Conservation (phyloP, 306 rosid species). For the Glycine soja region DNA sequence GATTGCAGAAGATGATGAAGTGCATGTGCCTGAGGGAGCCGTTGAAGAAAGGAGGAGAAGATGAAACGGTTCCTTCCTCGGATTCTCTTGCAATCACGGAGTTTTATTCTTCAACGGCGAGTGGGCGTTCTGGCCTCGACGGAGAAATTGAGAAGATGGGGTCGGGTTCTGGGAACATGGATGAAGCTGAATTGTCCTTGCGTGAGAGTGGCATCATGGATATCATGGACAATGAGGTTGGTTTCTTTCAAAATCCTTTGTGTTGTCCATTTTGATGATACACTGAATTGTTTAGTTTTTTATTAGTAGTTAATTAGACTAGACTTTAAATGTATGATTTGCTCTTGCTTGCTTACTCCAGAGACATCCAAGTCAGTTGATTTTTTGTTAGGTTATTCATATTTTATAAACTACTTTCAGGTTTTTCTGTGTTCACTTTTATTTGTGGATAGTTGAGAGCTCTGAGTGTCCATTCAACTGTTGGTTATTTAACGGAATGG, state of each 20-base stretch:
- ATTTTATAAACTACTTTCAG: constrained; percentile 20
- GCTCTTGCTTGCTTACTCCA: constrained; percentile 12
- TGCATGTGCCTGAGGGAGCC: constrained; percentile 74
- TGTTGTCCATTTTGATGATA: not conserved
- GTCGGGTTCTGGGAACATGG: constrained; percentile 66
- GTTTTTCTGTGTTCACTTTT: constrained; percentile 23
- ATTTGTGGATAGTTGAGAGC: constrained; percentile 24
- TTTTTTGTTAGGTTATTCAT: not conserved
- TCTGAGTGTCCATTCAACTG: not conserved
- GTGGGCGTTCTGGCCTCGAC: constrained; percentile 51
- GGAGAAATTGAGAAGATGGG: constrained; percentile 55
- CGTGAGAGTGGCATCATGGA: constrained; percentile 84
- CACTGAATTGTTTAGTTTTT: not conserved
- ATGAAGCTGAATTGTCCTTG: constrained; percentile 83
- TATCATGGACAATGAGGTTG: constrained; percentile 85
- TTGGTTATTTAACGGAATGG: not conserved
- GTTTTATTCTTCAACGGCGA: constrained; percentile 50
- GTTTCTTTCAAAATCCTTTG: constrained; percentile 26
- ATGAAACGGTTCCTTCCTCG: constrained; percentile 56
- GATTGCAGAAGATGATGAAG: constrained; percentile 67
- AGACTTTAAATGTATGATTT: not conserved
- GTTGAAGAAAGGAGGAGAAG: constrained; percentile 50
- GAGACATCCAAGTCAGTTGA: not conserved
- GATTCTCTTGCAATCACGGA: constrained; percentile 66
- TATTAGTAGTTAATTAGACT: not conserved